phyloP scores from a whole-genome alignment of 2,329 filamentous ascomycete species.

The Dactylonectria estremocensis region DNA sequence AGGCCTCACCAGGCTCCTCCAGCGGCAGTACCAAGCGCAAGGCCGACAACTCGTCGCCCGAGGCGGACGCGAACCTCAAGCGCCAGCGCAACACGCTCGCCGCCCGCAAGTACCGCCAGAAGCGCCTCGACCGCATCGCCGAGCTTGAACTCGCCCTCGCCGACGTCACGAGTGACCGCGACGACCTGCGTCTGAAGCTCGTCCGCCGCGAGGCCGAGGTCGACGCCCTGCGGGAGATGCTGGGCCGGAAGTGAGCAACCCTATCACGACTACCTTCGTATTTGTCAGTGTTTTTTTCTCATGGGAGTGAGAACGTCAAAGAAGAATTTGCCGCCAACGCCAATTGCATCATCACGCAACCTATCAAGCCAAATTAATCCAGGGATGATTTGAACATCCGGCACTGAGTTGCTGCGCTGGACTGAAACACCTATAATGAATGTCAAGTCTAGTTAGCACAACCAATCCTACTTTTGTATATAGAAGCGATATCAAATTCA shows the following conservation, averaged over 20 bases:
- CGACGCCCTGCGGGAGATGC: conserved; percentile 70
- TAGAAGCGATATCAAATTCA: conserved; percentile 8
- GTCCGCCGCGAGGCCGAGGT: conserved; percentile 77
- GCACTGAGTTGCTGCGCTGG: conserved; percentile 2
- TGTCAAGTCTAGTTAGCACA: neutral
- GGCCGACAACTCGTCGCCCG: conserved; percentile 34
- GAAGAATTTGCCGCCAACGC: conserved; percentile 9
- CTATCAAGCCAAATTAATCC: conserved; percentile 3
- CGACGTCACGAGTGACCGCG: conserved; percentile 72
- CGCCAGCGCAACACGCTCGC: conserved; percentile 79
- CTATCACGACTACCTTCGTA: neutral
- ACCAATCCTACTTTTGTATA: conserved; percentile 6
- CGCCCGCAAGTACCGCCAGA: conserved; percentile 80
- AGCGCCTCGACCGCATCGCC: conserved; percentile 76
- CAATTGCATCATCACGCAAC: conserved; percentile 19
- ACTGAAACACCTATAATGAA: neutral
- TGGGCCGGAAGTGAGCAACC: conserved; percentile 50
- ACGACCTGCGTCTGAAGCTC: conserved; percentile 74
- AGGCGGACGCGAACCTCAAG: conserved; percentile 60
- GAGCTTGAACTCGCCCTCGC: conserved; percentile 74
- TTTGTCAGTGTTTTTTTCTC: conserved; percentile 11
- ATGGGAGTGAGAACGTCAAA: conserved; percentile 15
- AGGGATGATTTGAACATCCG: conserved; percentile 9
- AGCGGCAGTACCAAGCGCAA: conserved; percentile 41
- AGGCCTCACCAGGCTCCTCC: conserved; percentile 25